Percentiles rank a stretch among this genome's conserved stretches.
These are phyloP conservation scores for Pleurotus ostreatus DNA, from an alignment of 768 basidiomycete genomes.

Conservation along the genomic window DNA sequence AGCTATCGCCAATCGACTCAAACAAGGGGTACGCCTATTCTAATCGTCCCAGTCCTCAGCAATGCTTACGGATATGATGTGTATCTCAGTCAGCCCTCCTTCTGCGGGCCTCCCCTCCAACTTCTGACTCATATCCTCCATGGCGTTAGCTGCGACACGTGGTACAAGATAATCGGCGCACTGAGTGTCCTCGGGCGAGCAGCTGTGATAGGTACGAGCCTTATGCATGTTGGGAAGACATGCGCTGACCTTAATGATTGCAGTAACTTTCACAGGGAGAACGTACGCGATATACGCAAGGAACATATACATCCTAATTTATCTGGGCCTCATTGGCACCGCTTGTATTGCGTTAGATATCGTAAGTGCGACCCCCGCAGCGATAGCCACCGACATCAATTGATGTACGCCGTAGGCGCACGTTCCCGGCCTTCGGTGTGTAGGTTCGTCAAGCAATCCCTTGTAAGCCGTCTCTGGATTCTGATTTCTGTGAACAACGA, in stretches of 20 bases:
- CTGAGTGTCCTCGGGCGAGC: slow-evolving; percentile 26
- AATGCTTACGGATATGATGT: too few relatives aligned
- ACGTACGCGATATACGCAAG: slow-evolving; percentile 23
- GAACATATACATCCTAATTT: slow-evolving; percentile 15
- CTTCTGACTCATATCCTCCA: too few relatives aligned
- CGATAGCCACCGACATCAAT: not conserved
- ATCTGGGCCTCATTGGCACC: slow-evolving; percentile 19
- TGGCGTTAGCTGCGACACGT: slow-evolving; percentile 20
- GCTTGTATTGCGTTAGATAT: slow-evolving; percentile 20
- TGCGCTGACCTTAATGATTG: not conserved
- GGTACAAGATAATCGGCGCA: slow-evolving; percentile 22
- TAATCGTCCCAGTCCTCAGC: too few relatives aligned
- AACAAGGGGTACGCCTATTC: slow-evolving; percentile 13
- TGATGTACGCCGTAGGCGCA: slow-evolving; percentile 13
- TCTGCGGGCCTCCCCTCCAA: too few relatives aligned
- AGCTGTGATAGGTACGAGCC: slow-evolving; percentile 19
- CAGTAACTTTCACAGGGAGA: slow-evolving; percentile 11
- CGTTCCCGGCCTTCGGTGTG: slow-evolving; percentile 18
- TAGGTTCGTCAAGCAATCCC: slow-evolving; percentile 16
- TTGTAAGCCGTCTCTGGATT: slow-evolving; percentile 10
- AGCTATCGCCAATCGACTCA: slow-evolving; percentile 18
- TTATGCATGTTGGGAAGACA: not conserved
- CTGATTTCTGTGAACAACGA: too few relatives aligned
- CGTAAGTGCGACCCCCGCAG: slow-evolving; percentile 8
- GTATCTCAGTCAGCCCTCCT: too few relatives aligned